Conservation (phyloP, 2,329 filamentous ascomycete species). For the Diaporthe nobilis region DNA sequence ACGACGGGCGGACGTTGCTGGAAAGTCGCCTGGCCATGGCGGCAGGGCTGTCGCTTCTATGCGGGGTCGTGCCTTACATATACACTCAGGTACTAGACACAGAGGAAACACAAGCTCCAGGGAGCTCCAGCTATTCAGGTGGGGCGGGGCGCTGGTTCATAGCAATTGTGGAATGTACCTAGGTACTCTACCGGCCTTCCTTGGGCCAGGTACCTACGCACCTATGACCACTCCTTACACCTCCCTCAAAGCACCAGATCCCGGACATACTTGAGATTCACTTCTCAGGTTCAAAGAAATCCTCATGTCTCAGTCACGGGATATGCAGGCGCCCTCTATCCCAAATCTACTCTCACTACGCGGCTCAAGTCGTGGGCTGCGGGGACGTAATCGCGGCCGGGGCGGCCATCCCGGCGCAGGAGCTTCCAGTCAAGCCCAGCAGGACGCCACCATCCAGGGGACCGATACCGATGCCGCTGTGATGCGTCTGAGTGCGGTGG, state of each 20-base stretch:
- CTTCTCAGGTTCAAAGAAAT: neutral
- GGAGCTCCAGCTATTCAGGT: conserved; percentile 24
- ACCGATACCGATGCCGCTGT: conserved; percentile 94
- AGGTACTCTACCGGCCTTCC: neutral
- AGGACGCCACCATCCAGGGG: conserved; percentile 84
- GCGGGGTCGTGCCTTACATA: conserved; percentile 16
- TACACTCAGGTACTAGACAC: neutral
- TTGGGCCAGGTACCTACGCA: neutral
- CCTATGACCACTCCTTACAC: neutral
- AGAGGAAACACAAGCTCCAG: conserved; percentile 8
- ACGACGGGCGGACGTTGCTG: conserved; percentile 33
- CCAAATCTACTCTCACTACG: conserved; percentile 80
- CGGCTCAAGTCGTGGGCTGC: conserved; percentile 59
- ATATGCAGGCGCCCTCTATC: conserved; percentile 81
- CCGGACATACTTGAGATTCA: neutral
- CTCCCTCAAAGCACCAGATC: neutral
- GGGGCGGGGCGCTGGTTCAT: neutral
- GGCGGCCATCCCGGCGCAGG: conserved; percentile 43
- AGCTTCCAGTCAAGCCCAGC: conserved; percentile 54
- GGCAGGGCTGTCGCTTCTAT: conserved; percentile 25
- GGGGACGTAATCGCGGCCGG: conserved; percentile 44
- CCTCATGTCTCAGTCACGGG: conserved; percentile 42
- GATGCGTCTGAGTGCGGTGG: conserved; percentile 89
- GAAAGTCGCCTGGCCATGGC: neutral
- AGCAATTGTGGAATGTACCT: neutral